Base-by-base conservation (phyloP, 139 green algal species). In the Haematococcus lacustris region DNA sequence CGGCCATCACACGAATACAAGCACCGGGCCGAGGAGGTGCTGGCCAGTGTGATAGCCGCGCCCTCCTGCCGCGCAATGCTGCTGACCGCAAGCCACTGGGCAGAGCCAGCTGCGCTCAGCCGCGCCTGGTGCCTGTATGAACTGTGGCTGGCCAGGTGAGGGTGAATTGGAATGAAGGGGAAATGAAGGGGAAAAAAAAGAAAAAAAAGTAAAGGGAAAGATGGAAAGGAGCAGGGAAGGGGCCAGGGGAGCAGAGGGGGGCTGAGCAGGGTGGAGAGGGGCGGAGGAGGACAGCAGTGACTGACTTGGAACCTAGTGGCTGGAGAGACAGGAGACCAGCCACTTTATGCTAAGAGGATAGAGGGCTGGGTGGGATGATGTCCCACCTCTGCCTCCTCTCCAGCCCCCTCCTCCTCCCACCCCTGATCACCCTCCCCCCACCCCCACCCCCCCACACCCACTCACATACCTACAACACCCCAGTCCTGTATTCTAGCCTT, bases 81-180 rank as follows among this genome's bases (percentile, higher is more conserved):
- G 67, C 66, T 60, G 40, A 23, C n/a, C 7, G 40, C 39, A 4
- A 3, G 35, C 40, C 40, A 26, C 17, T 60, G 66, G 32, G 7
- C 47, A 47, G 43, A 35, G 30, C 47, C 67, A 1, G n/a, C 39
- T 13, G 67, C 67, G 6, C 47, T 72, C 32, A 61, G 35, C 5
- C 38, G 67, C 1, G 67, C 67, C 26, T 72, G 67, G 67, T 72
- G 67, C 67, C 67, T 72, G 33, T 61, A 72, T 51, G 67, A 72
- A 32, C 25, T 38, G 5, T 28, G 28, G 30, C 67, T 72, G 2
- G 67, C 67, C n/a, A 61, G 47, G 67, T 72, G 43, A 43, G 43
- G 17, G 28, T 33, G 39, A 23, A 4, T 51, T 28, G 43, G 17
- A 17, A 7, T 34, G 53, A 41, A 25, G 5, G 5, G 6, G 3